A percentile compares a stretch with the other conserved stretches of the same genome.
phyloP scores from a whole-genome alignment of 2,329 filamentous ascomycete species.

The Pyricularia grisea region DNA sequence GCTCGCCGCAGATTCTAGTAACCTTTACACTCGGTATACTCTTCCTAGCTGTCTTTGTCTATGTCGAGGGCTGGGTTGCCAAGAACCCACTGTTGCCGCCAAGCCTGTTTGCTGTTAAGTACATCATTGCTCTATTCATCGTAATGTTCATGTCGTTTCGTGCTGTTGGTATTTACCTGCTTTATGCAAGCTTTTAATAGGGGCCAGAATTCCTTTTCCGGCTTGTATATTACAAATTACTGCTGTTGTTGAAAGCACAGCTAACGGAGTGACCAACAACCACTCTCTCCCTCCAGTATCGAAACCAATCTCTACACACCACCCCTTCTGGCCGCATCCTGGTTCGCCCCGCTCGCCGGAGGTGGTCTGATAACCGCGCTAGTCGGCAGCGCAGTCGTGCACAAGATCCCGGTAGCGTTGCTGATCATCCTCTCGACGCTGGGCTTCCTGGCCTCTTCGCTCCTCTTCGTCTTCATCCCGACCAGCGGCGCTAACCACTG shows the following conservation, averaged over 20 bases:
- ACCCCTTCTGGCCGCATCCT: slow-evolving; percentile 43
- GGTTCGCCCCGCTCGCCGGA: slow-evolving; percentile 43
- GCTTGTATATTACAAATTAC: not conserved
- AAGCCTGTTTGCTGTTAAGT: slow-evolving; percentile 57
- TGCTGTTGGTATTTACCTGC: slow-evolving; percentile 53
- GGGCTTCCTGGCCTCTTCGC: slow-evolving; percentile 34
- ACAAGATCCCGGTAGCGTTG: slow-evolving; percentile 36
- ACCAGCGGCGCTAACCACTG: slow-evolving; percentile 42
- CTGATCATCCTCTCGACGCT: slow-evolving; percentile 39
- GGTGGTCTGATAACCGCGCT: slow-evolving; percentile 44
- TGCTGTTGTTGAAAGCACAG: no score
- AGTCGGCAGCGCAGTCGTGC: slow-evolving; percentile 39
- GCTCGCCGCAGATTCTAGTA: slow-evolving; percentile 54
- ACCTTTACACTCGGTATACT: slow-evolving; percentile 50
- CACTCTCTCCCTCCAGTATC: slow-evolving; percentile 30
- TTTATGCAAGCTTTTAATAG: slow-evolving; percentile 57
- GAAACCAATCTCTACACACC: slow-evolving; percentile 34
- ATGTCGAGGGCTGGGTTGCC: slow-evolving; percentile 62
- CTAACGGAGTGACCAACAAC: slow-evolving; percentile 14
- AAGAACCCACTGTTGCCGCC: slow-evolving; percentile 56
- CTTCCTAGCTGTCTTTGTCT: slow-evolving; percentile 49
- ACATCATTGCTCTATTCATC: slow-evolving; percentile 52
- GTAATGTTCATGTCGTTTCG: slow-evolving; percentile 58
- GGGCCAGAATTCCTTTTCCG: slow-evolving; percentile 9
- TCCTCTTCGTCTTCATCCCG: slow-evolving; percentile 48